phyloP scores from a whole-genome alignment of 208 protist species.

The Trypanosoma melophagium region DNA sequence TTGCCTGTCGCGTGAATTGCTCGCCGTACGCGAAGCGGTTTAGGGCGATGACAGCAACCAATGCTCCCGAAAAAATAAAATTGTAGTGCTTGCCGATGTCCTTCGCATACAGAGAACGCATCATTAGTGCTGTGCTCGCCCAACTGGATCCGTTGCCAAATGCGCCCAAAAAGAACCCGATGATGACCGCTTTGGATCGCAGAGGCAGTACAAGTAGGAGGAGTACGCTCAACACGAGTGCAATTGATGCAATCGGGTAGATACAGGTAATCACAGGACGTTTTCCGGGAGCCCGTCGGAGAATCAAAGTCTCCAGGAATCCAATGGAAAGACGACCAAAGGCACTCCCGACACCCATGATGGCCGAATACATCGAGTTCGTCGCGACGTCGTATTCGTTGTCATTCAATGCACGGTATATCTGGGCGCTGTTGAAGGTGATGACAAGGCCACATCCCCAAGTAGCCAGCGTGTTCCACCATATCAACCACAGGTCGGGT shows the following conservation, averaged over 20 bases:
- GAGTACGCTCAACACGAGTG: conserved; percentile 41
- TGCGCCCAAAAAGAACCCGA: conserved; percentile 46
- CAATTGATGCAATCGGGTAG: conserved; percentile 37
- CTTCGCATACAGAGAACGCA: conserved; percentile 51
- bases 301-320: conserved; percentile 34
- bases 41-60: conserved; percentile 44
- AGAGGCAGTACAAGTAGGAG: conserved; percentile 43
- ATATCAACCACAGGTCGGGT: conserved; percentile 33
- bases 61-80: conserved; percentile 51
- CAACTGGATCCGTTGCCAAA: conserved; percentile 68
- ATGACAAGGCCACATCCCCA: conserved; percentile 21
- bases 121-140: conserved; percentile 44
- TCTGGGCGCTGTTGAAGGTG: conserved; percentile 31
- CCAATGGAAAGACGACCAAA: conserved; percentile 48
- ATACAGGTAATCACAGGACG: conserved; percentile 42
- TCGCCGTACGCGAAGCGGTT: conserved; percentile 56
- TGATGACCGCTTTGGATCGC: conserved; percentile 41
- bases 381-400: conserved; percentile 23
- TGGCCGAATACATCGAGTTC: conserved; percentile 40
- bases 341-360: conserved; percentile 67
- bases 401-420: conserved; percentile 42
- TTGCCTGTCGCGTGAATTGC: conserved; percentile 10
- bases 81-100: conserved; percentile 80
- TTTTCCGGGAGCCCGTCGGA: conserved; percentile 26
- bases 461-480: conserved; percentile 8